phyloP scores from a whole-genome alignment of 345 rosid species.

The Rhodamnia argentea region DNA sequence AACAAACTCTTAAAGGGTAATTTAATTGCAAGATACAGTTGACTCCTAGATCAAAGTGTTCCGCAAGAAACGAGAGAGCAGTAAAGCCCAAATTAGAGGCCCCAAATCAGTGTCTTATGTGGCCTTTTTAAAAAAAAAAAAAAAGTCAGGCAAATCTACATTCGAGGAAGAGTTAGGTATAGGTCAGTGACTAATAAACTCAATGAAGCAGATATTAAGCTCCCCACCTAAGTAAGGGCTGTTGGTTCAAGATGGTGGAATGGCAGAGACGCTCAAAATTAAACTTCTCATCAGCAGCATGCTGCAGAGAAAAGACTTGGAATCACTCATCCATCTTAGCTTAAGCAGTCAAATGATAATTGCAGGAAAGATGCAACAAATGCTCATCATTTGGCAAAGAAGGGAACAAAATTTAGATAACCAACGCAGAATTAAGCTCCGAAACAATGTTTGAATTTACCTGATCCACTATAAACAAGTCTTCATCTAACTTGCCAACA shows the following conservation, averaged over 20 bases:
- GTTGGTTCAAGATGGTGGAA: conserved; percentile 88
- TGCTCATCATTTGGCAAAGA: neutral
- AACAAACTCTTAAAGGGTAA: neutral
- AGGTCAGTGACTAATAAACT: neutral
- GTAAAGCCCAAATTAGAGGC: neutral
- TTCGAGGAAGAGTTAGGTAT: neutral
- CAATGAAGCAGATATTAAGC: neutral
- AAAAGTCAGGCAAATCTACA: neutral
- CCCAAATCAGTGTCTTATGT: neutral
- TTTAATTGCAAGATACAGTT: neutral
- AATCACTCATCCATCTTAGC: conserved; percentile 2
- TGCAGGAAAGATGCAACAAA: neutral
- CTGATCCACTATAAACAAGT: conserved; percentile 97
- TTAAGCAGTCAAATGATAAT: neutral
- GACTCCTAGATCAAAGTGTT: neutral
- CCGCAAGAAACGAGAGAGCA: neutral
- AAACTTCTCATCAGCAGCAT: conserved; percentile 98
- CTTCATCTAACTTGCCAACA: conserved; percentile 79
- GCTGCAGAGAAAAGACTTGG: conserved; percentile 38
- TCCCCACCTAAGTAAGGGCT: conserved; percentile 86
- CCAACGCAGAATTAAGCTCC: neutral
- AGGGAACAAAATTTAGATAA: neutral
- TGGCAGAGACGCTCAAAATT: conserved; percentile 79
- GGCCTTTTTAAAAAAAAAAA: neutral
- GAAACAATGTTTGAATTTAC: conserved; percentile 23